Evolutionary conservation across 192 early-diverging fungal genomes (phyloP).

Genomic region (Backusella tuberculispora): DNA sequence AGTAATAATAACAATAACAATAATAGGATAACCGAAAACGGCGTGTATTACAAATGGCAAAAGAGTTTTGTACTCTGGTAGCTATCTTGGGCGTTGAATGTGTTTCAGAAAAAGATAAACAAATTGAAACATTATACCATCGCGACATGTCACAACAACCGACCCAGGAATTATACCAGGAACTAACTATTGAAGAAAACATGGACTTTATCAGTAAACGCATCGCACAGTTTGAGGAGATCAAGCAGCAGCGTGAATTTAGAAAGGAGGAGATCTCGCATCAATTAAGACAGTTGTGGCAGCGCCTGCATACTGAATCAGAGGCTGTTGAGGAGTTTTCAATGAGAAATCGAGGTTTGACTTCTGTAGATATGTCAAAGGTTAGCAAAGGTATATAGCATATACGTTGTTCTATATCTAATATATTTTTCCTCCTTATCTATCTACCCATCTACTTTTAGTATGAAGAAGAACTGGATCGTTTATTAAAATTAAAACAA

Average conservation of each 20-base stretch:
- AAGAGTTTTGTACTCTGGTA: conserved; percentile 9
- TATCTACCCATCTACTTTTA: conserved; percentile 19
- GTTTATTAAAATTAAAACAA: conserved; percentile 43
- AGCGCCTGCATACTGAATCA: conserved; percentile 20
- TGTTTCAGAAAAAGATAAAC: background rate
- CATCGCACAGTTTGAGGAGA: conserved; percentile 25
- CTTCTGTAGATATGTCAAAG: conserved; percentile 13
- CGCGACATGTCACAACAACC: conserved; percentile 4
- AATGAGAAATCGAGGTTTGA: conserved; percentile 14
- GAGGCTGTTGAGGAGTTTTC: conserved; percentile 3
- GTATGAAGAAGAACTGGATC: conserved; percentile 47
- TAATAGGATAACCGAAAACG: background rate
- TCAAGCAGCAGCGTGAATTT: conserved; percentile 31
- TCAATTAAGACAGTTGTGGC: conserved; percentile 25
- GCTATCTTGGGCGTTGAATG: background rate
- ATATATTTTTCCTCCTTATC: background rate
- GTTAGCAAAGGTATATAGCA: background rate
- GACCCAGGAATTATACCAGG: background rate
- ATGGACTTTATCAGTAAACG: background rate
- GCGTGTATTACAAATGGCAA: background rate
- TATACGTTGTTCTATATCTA: background rate
- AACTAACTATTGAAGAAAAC: background rate
- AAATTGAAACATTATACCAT: background rate
- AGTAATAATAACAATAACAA: background rate
- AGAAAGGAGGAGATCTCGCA: conserved; percentile 29